phyloP scores from a whole-genome alignment of 352 stramenopile species.

The Phytophthora vignae region DNA sequence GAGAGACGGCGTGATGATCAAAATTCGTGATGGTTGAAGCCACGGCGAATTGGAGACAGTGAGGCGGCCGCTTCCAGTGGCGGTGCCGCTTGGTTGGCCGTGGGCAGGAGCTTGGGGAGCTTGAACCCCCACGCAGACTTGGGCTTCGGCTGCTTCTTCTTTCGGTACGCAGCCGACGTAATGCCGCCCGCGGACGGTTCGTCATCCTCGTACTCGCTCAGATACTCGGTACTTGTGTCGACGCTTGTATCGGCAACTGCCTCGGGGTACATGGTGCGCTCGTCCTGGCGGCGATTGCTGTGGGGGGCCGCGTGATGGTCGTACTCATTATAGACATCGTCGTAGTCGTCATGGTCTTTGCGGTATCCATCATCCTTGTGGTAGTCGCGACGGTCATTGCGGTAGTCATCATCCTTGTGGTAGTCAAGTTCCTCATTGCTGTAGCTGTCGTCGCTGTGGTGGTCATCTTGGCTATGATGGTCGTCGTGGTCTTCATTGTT shows the following conservation, averaged over 20 bases:
- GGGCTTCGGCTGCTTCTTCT: slow-evolving; percentile 42
- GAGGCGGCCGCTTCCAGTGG: slow-evolving; percentile 35
- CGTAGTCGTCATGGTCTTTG: slow-evolving; percentile 26
- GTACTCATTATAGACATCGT: slow-evolving; percentile 23
- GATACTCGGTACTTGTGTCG: slow-evolving; percentile 37
- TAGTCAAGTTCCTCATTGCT: slow-evolving; percentile 18
- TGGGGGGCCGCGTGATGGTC: neutral
- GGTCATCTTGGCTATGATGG: slow-evolving; percentile 24
- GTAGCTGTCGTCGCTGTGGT: slow-evolving; percentile 25
- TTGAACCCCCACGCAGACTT: slow-evolving; percentile 55
- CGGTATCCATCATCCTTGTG: slow-evolving; percentile 29
- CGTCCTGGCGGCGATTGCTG: slow-evolving; percentile 8
- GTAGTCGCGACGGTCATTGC: slow-evolving; percentile 9
- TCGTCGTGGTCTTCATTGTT: slow-evolving; percentile 21
- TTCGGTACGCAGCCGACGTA: slow-evolving; percentile 42
- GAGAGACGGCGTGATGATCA: slow-evolving; percentile 40
- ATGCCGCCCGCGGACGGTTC: slow-evolving; percentile 39
- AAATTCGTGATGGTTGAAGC: slow-evolving; percentile 66
- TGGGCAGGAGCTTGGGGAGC: slow-evolving; percentile 50
- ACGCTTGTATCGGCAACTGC: slow-evolving; percentile 25
- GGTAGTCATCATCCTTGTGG: slow-evolving; percentile 19
- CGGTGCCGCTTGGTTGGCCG: slow-evolving; percentile 18
- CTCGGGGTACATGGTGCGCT: slow-evolving; percentile 19
- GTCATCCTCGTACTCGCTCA: slow-evolving; percentile 42
- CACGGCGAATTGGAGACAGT: slow-evolving; percentile 51